Conservation (phyloP, 1,284 basidiomycete species). For the Calocybe gambosa region DNA sequence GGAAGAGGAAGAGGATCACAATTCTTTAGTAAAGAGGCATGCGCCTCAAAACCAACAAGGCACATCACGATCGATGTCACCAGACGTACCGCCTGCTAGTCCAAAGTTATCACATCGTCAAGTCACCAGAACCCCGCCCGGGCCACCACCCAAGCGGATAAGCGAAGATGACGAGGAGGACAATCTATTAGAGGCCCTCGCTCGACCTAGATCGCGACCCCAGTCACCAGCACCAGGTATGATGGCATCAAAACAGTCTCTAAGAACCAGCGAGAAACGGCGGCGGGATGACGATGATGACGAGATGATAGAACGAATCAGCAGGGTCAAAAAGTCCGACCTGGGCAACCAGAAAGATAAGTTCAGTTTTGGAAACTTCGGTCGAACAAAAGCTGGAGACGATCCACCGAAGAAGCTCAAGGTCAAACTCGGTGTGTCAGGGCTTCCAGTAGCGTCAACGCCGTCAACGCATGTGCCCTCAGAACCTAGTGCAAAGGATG, state of each 20-base stretch:
- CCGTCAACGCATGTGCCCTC: conserved; percentile 38
- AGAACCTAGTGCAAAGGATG: conserved; percentile 67
- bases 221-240: conserved; percentile 40
- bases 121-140: conserved; percentile 23
- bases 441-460: conserved; percentile 35
- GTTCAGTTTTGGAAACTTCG: conserved; percentile 21
- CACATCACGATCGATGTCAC: conserved; percentile 19
- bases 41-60: conserved; percentile 5
- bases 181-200: conserved; percentile 46
- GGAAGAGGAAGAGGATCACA: conserved; percentile 26
- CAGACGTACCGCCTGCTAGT: conserved; percentile 26
- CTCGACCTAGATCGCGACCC: conserved; percentile 35
- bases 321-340: conserved; percentile 46
- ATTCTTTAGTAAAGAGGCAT: conserved; percentile 9
- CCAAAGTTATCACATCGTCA: conserved; percentile 37
- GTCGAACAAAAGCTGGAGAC: conserved; percentile 43
- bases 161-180: conserved; percentile 47
- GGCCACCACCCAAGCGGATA: conserved; percentile 33
- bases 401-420: conserved; percentile 75
- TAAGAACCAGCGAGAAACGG: conserved; percentile 63
- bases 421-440: conserved; percentile 57
- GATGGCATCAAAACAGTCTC: conserved; percentile 30
- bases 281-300: conserved; percentile 66
- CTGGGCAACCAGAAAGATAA: conserved; percentile 39
- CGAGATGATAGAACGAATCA: conserved; percentile 49